A percentile compares a stretch with the other conserved stretches of the same genome.
These are phyloP conservation scores for Rhizopogon rudus DNA, from an alignment of 768 basidiomycete species.

Conservation along the genomic window DNA sequence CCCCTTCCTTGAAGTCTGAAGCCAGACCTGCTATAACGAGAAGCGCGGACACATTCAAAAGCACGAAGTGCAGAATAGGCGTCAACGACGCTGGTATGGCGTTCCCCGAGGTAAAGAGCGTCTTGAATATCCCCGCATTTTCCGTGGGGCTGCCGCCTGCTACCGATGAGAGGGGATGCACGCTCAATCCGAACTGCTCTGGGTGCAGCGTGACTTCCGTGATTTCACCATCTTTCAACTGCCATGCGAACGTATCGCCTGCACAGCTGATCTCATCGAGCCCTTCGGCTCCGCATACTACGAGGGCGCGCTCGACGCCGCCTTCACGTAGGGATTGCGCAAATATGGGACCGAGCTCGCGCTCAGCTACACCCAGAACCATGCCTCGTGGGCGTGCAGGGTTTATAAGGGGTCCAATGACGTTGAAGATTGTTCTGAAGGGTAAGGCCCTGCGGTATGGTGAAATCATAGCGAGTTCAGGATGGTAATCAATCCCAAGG, in stretches of 20 bases:
- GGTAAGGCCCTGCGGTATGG: constrained; percentile 84
- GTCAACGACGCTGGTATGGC: constrained; percentile 50
- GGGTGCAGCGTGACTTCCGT: constrained; percentile 60
- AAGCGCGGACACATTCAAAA: constrained; percentile 87
- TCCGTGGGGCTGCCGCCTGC: constrained; percentile 69
- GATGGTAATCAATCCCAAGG: constrained; percentile 92
- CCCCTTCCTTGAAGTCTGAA: constrained; percentile 63
- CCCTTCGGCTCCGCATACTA: constrained; percentile 89
- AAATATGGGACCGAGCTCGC: constrained; percentile 76
- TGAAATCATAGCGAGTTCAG: constrained; percentile 72
- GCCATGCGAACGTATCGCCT: constrained; percentile 84
- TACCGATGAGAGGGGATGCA: constrained; percentile 68
- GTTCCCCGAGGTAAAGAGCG: constrained; percentile 54
- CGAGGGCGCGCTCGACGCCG: constrained; percentile 78
- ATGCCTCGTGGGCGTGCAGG: constrained; percentile 83
- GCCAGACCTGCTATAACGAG: constrained; percentile 82
- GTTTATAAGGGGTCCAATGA: constrained; percentile 91
- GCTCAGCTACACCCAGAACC: constrained; percentile 87
- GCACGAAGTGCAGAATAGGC: constrained; percentile 79
- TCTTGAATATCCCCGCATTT: constrained; percentile 72
- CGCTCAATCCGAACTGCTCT: constrained; percentile 68
- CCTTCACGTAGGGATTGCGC: constrained; percentile 67
- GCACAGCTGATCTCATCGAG: constrained; percentile 96
- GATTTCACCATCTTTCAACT: constrained; percentile 66
- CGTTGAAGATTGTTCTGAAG: constrained; percentile 96